Evolutionary conservation across 1,284 basidiomycete species (phyloP).

Genomic region (Cryptococcus amylolentus): DNA sequence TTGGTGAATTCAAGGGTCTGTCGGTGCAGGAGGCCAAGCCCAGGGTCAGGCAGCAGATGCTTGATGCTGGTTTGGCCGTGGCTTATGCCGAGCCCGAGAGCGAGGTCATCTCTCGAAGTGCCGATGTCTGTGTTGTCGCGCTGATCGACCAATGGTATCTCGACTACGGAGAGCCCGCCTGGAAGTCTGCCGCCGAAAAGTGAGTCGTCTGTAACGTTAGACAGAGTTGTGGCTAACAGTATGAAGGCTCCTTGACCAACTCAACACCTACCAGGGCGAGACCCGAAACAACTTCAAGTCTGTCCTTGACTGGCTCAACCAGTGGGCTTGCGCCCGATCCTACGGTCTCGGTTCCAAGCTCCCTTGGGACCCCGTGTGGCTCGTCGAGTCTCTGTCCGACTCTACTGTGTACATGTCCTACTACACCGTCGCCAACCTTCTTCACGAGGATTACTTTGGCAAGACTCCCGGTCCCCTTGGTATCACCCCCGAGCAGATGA

Average conservation of each 20-base stretch:
- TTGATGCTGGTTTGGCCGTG: constrained; percentile 72
- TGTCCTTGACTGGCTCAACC: constrained; percentile 90
- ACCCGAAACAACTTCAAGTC: constrained; percentile 90
- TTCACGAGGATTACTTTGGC: constrained; percentile 79
- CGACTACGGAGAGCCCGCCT: constrained; percentile 88
- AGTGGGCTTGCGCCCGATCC: constrained; percentile 98
- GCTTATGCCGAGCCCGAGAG: constrained; percentile 96
- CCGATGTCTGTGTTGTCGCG: constrained; percentile 95
- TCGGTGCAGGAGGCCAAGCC: constrained; percentile 86
- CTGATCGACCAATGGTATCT: constrained; percentile 99
- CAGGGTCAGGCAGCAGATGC: constrained; percentile 82
- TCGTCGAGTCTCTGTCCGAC: constrained; percentile 95
- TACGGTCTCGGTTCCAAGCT: constrained; percentile 95
- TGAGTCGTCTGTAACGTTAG: constrained; percentile 49
- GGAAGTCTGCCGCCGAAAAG: constrained; percentile 84
- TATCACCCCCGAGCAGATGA: constrained; percentile 86
- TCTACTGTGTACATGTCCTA: constrained; percentile 99
- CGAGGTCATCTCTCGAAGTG: constrained; percentile 80
- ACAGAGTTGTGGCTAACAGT: not conserved
- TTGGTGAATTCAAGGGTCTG: constrained; percentile 83
- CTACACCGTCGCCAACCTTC: constrained; percentile 87
- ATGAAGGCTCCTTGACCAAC: constrained; percentile 69
- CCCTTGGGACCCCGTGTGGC: constrained; percentile 94
- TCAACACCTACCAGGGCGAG: constrained; percentile 87
- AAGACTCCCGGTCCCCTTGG: constrained; percentile 75